Evolutionary conservation across 2,329 filamentous ascomycete genomes (phyloP), one percentile per base, ranked within the genome.

Genomic region (Fusarium sororula): DNA sequence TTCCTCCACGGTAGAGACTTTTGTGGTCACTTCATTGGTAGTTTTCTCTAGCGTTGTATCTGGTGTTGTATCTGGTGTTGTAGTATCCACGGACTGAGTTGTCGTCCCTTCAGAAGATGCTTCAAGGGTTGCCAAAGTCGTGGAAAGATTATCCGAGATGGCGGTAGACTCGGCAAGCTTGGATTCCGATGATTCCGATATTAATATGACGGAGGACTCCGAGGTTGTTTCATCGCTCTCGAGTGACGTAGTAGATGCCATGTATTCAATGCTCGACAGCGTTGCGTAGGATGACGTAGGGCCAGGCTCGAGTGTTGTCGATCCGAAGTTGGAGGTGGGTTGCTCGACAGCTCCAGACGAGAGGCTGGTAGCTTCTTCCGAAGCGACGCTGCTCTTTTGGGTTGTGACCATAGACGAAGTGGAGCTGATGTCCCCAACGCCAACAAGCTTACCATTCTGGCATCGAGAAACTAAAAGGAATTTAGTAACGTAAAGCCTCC

Each of bases 341-440:
- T 9, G 9, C 13, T 28, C 3, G 13, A 22, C 5, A 1, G 26
- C 6, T 15, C 11, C 45, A 11, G 26, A 28, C 6, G 20, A 15
- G 2, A 22, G 6, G 13, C 9, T 5, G 0, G 6, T 7, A 15
- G 26, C 20, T 22, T 48, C 20, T 7, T 28, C 9, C 9, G 26
- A 28, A 6, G 8, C 18, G 4, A 20, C 6, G 13, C 6, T 47
- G 18, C 13, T 47, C 8, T 47, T 6, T 15, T 47, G 13, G 3
- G 5, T 14, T 14, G 0, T 6, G 2, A 3, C 3, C 0, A 9
- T 14, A 26, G 12, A 0, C 12, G 18, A 20, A 9, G 3, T 20
- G 8, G 44, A 26, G 1, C 18, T 26, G 3, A 3, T 0, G 4
- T 47, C 13, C 7, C 8, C 45, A 0, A 47, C 18, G 1, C 45